Conservation (phyloP, 345 rosid genomes). For the Aquilaria yunnanensis region DNA sequence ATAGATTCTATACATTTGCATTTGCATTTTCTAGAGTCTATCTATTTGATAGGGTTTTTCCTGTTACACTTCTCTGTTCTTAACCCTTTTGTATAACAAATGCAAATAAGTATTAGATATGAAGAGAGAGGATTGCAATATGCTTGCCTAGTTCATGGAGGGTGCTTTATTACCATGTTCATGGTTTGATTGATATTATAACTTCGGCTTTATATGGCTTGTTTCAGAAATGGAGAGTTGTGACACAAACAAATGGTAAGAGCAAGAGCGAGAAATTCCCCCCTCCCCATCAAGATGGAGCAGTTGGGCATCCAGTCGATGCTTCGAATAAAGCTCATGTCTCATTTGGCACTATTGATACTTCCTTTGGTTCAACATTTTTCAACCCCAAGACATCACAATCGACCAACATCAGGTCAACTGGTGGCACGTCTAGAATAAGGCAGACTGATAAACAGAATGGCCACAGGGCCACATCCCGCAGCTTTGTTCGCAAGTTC, state of each 20-base stretch:
- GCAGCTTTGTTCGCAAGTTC: slow-evolving; percentile 42
- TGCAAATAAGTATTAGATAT: no score
- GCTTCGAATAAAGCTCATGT: slow-evolving; percentile 36
- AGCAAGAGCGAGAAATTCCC: slow-evolving; percentile 97
- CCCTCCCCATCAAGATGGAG: slow-evolving; percentile 92
- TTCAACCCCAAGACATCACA: slow-evolving; percentile 33
- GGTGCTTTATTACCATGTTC: no score
- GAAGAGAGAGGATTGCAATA: no score
- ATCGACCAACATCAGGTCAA: slow-evolving; percentile 27
- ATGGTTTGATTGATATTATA: no score
- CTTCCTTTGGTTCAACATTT: slow-evolving; percentile 30
- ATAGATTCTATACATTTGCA: no score
- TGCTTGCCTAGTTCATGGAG: no score
- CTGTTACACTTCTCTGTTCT: no score
- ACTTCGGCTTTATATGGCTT: not conserved
- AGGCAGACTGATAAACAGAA: slow-evolving; percentile 38
- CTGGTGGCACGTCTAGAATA: slow-evolving; percentile 36
- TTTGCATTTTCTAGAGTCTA: no score
- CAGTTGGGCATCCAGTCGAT: slow-evolving; percentile 47
- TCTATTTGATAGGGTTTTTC: no score
- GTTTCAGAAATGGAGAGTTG: slow-evolving; percentile 49
- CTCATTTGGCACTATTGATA: slow-evolving; percentile 33
- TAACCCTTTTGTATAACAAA: no score
- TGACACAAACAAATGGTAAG: slow-evolving; percentile 49
- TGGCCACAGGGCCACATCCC: slow-evolving; percentile 34